Conservation (phyloP, 257 asterid species). For the Coffea eugenioides region DNA sequence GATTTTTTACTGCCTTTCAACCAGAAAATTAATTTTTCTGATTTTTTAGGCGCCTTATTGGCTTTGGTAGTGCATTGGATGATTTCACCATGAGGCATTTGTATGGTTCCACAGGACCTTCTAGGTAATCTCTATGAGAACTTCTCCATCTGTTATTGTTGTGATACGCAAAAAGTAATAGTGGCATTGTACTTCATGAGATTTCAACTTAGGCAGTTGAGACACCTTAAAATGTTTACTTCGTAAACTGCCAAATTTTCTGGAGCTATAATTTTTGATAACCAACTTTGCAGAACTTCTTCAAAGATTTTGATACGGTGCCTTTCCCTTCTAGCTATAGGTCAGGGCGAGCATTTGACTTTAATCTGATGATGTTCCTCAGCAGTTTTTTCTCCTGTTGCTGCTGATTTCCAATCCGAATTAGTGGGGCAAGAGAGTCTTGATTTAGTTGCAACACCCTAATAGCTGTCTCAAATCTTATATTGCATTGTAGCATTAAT, state of each 20-base stretch:
- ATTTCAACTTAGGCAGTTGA: not conserved
- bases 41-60: slow-evolving; percentile 85
- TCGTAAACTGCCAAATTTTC: not conserved
- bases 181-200: not conserved
- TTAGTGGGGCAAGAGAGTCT: not conserved
- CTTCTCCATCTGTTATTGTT: slow-evolving; percentile 4
- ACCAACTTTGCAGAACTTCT: no score
- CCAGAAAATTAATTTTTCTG: slow-evolving; percentile 5
- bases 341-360: not conserved
- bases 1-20: slow-evolving; percentile 2
- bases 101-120: slow-evolving; percentile 89
- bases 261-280: no score
- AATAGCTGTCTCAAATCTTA: not conserved
- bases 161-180: not conserved
- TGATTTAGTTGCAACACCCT: not conserved
- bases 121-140: slow-evolving; percentile 57
- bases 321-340: not conserved
- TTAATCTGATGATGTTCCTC: not conserved
- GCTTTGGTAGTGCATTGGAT: slow-evolving; percentile 94
- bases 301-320: no score
- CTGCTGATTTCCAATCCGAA: not conserved
- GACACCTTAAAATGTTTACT: not conserved
- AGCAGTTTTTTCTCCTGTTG: not conserved
- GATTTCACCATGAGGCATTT: slow-evolving; percentile 86
- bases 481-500: not conserved